Evolutionary conservation across 176 grass and related monocot species (phyloP), one percentile per base, ranked within the genome.

Genomic region (Musa beccarii): DNA sequence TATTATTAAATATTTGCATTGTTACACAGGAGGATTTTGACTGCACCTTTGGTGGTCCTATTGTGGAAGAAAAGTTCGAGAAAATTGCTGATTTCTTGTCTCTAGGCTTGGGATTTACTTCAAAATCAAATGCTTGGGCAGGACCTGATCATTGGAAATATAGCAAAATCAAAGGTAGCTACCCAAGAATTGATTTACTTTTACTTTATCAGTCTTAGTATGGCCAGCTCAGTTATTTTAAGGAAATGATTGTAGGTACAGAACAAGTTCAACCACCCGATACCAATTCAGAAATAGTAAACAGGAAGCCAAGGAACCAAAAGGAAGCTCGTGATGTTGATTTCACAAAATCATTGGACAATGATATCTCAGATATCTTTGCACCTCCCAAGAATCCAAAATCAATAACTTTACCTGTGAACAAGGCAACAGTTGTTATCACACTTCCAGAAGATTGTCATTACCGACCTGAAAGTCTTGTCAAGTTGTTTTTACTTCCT

Each of bases 141-240:
- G 95, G 95, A 75, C 95, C 90, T 10, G 90, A 98, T 74, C 95
- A 98, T 85, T 98, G 95, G 95, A 98, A 94, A 69, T 98, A 89
- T 85, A 76, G 25, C 59, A 98, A 98, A 84, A 75, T 64, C 76
- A 93, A 89, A 89, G 90, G 95, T 98, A 91, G 11, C 67, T 11
- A 43, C 1, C 16, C 14, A n/a, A 21, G 29, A 51, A 70, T 11
- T 6, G 23, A 43, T 43, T 43, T 43, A 43, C 70, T 28, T 79
- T 13, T 23, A 74, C 11, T 67, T 72, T 84, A 66, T 15, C 21
- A 13, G 73, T 88, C 53, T 68, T 52, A 25, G 14, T 15, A 56
- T 86, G 59, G 63, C 21, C 51, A 20, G 11, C 43, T 49, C 14
- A 8, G 49, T 76, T 86, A 34, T 49, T 69, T 71, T 56, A 76